phyloP scores from a whole-genome alignment of 2,329 filamentous ascomycete genomes.

The Periconia sp. region DNA sequence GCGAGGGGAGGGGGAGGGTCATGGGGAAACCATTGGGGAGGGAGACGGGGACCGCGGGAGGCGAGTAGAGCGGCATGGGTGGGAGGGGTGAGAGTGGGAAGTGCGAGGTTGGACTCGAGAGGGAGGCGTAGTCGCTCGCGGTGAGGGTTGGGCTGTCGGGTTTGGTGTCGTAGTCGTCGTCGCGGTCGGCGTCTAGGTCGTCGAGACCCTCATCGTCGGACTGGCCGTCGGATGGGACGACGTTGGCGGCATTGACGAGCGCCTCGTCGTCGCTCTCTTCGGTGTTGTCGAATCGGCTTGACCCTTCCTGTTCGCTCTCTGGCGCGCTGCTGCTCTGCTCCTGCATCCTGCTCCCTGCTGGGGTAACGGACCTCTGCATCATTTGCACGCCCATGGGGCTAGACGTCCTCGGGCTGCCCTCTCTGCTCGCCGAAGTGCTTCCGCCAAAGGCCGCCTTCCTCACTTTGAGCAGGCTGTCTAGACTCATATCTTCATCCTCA shows the following conservation, averaged over 20 bases:
- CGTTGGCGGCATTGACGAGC: slow-evolving; percentile 32
- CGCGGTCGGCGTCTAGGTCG: slow-evolving; percentile 22
- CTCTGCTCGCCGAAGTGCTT: slow-evolving; percentile 64
- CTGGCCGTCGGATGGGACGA: slow-evolving; percentile 16
- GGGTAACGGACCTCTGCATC: slow-evolving; percentile 28
- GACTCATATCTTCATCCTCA: slow-evolving; percentile 67
- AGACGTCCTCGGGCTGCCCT: slow-evolving; percentile 40
- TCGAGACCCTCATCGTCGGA: slow-evolving; percentile 13
- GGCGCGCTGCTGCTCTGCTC: slow-evolving; percentile 24
- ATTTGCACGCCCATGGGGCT: slow-evolving; percentile 43
- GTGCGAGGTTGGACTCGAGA: slow-evolving; percentile 25
- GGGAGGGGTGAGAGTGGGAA: slow-evolving; percentile 4
- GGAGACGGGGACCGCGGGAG: slow-evolving; percentile 16
- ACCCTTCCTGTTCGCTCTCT: slow-evolving; percentile 17
- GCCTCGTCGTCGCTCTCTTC: slow-evolving; percentile 24
- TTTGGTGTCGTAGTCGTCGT: slow-evolving; percentile 23
- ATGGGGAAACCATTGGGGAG: slow-evolving; percentile 16
- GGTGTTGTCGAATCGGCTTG: slow-evolving; percentile 19
- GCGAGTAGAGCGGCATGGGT: slow-evolving; percentile 11
- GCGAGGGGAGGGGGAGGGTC: slow-evolving; percentile 6
- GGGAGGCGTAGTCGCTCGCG: slow-evolving; percentile 30
- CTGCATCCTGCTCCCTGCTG: slow-evolving; percentile 31
- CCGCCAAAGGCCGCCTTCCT: slow-evolving; percentile 79
- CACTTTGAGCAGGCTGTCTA: slow-evolving; percentile 71
- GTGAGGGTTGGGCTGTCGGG: slow-evolving; percentile 37